Base-by-base conservation (phyloP, 2,329 filamentous ascomycete species). In the Diaporthe vexans region DNA sequence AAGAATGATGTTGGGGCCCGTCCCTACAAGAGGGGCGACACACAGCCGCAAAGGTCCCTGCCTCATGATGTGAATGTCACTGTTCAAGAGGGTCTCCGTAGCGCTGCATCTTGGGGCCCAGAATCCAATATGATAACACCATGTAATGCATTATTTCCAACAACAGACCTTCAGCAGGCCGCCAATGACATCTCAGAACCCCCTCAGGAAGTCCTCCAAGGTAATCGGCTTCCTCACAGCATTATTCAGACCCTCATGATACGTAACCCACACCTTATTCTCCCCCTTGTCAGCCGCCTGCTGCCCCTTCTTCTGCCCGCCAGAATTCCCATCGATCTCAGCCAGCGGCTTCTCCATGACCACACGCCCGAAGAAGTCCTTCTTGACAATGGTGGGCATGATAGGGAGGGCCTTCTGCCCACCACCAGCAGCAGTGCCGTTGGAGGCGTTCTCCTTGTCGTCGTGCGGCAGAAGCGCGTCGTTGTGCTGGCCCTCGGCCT, bases 191-290 rank as follows among this genome's bases (percentile, higher is more conserved):
- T 1, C 74, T 77, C 83, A 93, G 74, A 95, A 80, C 4, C 90
- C 92, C 73, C 86, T 88, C 87, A 98, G 84, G 79, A 98, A 89
- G 82, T 98, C 95, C 76, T 90, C 88, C 81, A 98, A 82, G 11
- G 94, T 94, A 76, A 98, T 91, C 3, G 95, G 94, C 82, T 97
- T 98, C 82, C 94, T 89, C 75, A 98, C 95, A 15, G 95, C 95
- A 87, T 98, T 98, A 73, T 95, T 97, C 81, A 95, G 92, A 0
- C 95, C 95, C 84, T 98, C 95, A 79, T 98, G 92, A 82, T 92
- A 98, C 76, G 91, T 96, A 56, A 97, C 91, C 95, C 95, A 98
- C 5, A 95, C 93, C 78, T 92, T 87, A 13, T 79, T 90, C 67
- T 87, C 88, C 63, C 88, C 88, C 73, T 86, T 83, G 57, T 83